Evolutionary conservation across 139 green algal species (phyloP).

Genomic region (Haematococcus lacustris): DNA sequence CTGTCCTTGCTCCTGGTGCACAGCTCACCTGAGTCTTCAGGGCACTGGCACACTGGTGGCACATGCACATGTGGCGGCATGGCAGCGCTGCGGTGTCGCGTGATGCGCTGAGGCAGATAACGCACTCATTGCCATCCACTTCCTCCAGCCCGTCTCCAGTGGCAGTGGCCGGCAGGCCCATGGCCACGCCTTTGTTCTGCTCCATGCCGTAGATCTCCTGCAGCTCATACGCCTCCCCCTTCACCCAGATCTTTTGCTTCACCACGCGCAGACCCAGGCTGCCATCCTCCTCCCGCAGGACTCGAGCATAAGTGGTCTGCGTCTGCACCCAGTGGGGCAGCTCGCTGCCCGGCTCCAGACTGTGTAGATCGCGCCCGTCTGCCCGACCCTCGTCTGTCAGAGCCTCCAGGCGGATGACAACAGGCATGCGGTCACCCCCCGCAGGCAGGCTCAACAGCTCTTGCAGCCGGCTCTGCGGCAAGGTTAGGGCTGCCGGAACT

Average conservation of each 20-base stretch:
- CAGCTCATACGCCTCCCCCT: slow-evolving; percentile 82
- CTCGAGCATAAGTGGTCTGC: slow-evolving; percentile 87
- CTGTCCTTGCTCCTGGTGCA: too few relatives aligned
- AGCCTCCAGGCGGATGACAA: slow-evolving; percentile 81
- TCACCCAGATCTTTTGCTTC: slow-evolving; percentile 96
- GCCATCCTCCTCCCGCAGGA: slow-evolving; percentile 61
- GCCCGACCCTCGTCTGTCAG: slow-evolving; percentile 49
- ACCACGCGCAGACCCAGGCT: slow-evolving; percentile 36
- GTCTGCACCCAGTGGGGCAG: slow-evolving; percentile 71
- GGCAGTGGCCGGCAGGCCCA: not conserved
- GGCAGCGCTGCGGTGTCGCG: slow-evolving; percentile 92
- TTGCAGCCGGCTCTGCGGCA: too few relatives aligned
- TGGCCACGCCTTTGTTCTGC: not conserved
- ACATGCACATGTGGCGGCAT: slow-evolving; percentile 98
- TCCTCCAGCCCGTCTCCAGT: slow-evolving; percentile 46
- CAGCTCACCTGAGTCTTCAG: slow-evolving; percentile 53
- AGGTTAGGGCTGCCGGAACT: too few relatives aligned
- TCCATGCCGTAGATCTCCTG: slow-evolving; percentile 70
- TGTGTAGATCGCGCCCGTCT: slow-evolving; percentile 19
- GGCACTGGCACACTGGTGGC: slow-evolving; percentile 53
- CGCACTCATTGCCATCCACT: slow-evolving; percentile 84
- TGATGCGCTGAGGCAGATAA: slow-evolving; percentile 90
- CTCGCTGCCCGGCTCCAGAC: slow-evolving; percentile 38
- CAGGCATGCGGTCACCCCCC: slow-evolving; percentile 35
- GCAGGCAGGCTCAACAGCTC: too few relatives aligned